These are phyloP conservation scores for Musa schizocarpa DNA, from an alignment of 176 grass and related monocot species.

Conservation along the genomic window DNA sequence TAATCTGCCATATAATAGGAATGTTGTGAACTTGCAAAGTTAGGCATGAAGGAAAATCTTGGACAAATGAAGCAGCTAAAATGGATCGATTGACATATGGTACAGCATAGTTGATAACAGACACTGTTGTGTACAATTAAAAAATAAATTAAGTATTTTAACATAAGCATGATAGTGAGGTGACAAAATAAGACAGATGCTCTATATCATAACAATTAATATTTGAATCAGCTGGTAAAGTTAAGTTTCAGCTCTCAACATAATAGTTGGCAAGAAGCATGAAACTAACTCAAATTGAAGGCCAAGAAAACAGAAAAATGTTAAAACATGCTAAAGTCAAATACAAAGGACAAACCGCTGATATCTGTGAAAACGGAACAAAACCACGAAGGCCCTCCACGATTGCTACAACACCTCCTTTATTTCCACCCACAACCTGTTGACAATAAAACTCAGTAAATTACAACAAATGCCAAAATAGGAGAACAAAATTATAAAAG, in stretches of 20 bases:
- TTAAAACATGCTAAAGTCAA: background rate
- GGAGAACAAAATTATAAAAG: background rate
- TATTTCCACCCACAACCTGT: conserved; percentile 83
- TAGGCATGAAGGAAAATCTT: background rate
- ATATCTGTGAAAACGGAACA: conserved; percentile 93
- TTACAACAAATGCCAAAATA: background rate
- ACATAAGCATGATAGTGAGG: background rate
- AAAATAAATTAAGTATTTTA: background rate
- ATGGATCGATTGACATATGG: background rate
- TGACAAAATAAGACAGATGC: background rate
- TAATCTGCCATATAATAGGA: background rate
- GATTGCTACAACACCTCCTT: conserved; percentile 73
- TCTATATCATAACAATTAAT: background rate
- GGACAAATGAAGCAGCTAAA: background rate
- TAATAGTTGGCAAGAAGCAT: background rate
- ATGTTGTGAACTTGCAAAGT: background rate
- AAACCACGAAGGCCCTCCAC: conserved; percentile 81
- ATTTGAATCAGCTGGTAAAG: background rate
- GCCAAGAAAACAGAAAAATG: background rate
- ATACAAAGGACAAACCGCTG: conserved; percentile 38
- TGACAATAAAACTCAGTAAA: conserved; percentile 13
- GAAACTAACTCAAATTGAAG: background rate
- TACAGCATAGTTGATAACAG: background rate
- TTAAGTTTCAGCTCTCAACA: background rate
- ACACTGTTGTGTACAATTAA: background rate